Evolutionary conservation across 1,284 basidiomycete species (phyloP), one percentile per base, ranked within the genome.

Genomic region (Rhodotorula glutinis): DNA sequence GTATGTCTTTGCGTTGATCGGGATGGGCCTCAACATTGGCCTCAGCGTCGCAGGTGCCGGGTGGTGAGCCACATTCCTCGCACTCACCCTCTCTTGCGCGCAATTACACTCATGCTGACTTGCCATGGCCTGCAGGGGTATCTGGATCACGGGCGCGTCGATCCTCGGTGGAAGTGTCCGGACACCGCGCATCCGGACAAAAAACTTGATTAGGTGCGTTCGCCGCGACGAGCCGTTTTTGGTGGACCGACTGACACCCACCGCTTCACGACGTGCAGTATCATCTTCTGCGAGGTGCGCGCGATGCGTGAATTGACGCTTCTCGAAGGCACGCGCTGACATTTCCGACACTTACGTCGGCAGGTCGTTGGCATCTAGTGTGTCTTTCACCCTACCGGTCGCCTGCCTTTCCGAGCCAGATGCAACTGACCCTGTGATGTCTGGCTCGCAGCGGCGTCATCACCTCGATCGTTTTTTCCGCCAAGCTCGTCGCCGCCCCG

Each of bases 81-180:
- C 2, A 3, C 21, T 3, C 23, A 4, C 40, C 10, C 52, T 1
- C 14, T 7, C 19, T 23, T 23, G 10, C 11, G 27, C 4, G 16
- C n/a, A 19, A 60, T 52, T 16, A 41, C 49, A 4, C 5, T 8
- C 29, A 0, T 10, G 19, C 8, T n/a, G 33, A 38, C 33, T 46
- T 9, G 9, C 44, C 10, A 9, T n/a, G 3, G 14, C 10, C 19
- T 7, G 23, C 63, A 98, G 94, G 94, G 95, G 95, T 63, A 98
- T 98, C 80, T 94, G 96, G 82, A 84, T 98, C 69, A 98, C 95
- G 3, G 95, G 95, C 63, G 82, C 94, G 27, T 94, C 91, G 38
- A 95, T 98, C 74, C 84, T 98, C 29, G 95, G 95, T 67, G 95
- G 92, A 76, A 94, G 95, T 78, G 93, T 98, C 19, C 84, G 94